Evolutionary conservation across 1,284 basidiomycete genomes (phyloP), one percentile per base, ranked within the genome.

Genomic region (Heterobasidion annosum): DNA sequence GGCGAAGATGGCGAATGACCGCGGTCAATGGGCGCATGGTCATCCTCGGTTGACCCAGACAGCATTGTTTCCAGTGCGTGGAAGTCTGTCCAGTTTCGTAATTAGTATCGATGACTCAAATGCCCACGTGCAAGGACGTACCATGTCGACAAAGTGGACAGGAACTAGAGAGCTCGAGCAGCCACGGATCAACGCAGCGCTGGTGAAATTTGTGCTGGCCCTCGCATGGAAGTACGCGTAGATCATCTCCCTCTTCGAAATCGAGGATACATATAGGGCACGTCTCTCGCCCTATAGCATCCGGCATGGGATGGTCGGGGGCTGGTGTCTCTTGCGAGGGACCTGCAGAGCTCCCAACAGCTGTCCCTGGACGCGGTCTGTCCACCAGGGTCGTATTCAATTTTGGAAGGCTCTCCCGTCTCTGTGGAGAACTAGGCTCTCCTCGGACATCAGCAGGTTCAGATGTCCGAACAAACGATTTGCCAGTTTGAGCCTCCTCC

Each of bases 251-350:
- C 58, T 91, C 87, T 67, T 94, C 89, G 64, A 97, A 97, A 62
- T 95, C 93, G 43, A 91, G 76, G 57, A 96, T 87, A 66, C 94
- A 97, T 59, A 97, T 97, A 6, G 94, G 93, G 70, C 93, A 97
- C 25, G 88, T 92, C 67, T 92, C 88, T 43, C 81, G 79, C 12
- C 85, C 88, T 44, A 91, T 88, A 12, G 78, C 75, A 48, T 77
- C 81, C 1, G 83, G 84, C 52, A 81, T 73, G 40, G 77, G 12
- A n/a, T 6, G 32, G 12, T 50, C 48, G 18, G 15, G 15, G 8
- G 15, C 34, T n/a, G 34, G 35, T 15, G 35, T 16, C 34, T 50
- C 25, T 37, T 9, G 33, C 16, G 48, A 50, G 9, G 48, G 34
- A n/a, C 48, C 73, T 53, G 71, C 68, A 34, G 62, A 64, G 51